Evolutionary conservation across 371 early-diverging fungal species (phyloP), one percentile per base, ranked within the genome.

Genomic region (Parasitella parasitica): DNA sequence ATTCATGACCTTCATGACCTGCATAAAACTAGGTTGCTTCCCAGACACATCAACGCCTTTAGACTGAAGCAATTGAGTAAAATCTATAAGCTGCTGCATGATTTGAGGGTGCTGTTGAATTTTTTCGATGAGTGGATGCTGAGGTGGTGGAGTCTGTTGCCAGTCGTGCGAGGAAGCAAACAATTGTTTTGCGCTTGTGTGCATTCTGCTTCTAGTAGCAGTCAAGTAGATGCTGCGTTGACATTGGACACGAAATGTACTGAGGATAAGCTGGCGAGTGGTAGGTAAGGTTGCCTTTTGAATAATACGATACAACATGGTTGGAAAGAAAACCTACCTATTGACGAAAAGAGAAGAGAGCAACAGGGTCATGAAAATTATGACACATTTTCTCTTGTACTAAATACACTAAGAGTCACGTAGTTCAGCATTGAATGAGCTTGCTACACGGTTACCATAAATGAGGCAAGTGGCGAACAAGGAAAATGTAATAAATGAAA

Each of bases 1-100:
- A 27, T 64, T 68, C 79, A 79, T 76, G 34, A 79, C 64, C 36
- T 76, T 73, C 63, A 79, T 64, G 3, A 77, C 54, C 62, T 79
- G 70, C 55, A 67, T 63, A 55, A 67, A 74, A 49, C 65, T 70
- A 9, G 72, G 74, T 27, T 68, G 61, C 32, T 70, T 66, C 2
- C 73, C 76, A 6, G 59, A 53, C 4, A 63, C 54, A 66, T 74
- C 67, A 8, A 78, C 48, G 16, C 72, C 75, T 54, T 79, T 79
- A 1, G 55, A 56, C 54, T 79, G 71, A 8, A 79, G 48, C 4
- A 76, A 43, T 8, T 51, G 28, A 20, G 75, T 72, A 20, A 79
- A 74, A 6, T 76, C 75, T 6, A 67, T 48, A n/a, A 79, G 43
- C 36, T 72, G 74, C 16, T 74, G 56, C 52, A 76, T 63, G 46